Base-by-base conservation (phyloP, 2,329 filamentous ascomycete genomes). In the Fusarium dlaminii region DNA sequence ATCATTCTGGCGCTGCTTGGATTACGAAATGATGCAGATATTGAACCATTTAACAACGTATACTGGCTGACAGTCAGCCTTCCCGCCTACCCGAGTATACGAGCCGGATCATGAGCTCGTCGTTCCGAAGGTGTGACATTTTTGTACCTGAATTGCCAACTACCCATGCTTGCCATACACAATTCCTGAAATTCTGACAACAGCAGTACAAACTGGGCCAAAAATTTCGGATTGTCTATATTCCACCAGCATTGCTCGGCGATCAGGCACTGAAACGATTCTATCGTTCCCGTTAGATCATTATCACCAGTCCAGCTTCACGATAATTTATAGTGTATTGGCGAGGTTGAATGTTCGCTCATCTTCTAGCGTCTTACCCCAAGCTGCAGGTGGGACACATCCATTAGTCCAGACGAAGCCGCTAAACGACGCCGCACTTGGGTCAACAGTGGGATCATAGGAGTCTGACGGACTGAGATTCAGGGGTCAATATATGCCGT, bases 291-390 rank as follows among this genome's bases (percentile, higher is more conserved):
- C 37, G 40, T 37, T 43, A 51, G 36, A 29, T 37, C n/a, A 37
- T 65, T 45, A 63, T 59, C 39, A 57, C 34, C 34, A 66, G 55
- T 58, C 46, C n/a, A 61, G 51, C 51, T 68, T 40, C 14, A 43
- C 29, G 32, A 70, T 37, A 45, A 45, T 36, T n/a, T 20, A 51
- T 34, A 37, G 22, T 51, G 68, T 56, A 73, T 63, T 67, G 51
- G 51, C 55, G 37, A 24, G 36, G 29, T 49, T 49, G 36, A 51
- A 62, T 63, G 66, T 69, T 74, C 55, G 62, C 46, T 57, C 52
- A 66, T 72, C 69, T 76, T 76, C 75, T 76, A 69, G 74, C 66
- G 68, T 72, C 67, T 75, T 76, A 65, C 67, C 72, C 66, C 60
- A 74, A 69, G 68, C 64, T 71, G 60, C 57, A 75, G 72, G 69